Evolutionary conservation across 805 yeast genomes (phyloP), one percentile per base, ranked within the genome.

Genomic region (Schwanniomyces pseudopolymorphus): DNA sequence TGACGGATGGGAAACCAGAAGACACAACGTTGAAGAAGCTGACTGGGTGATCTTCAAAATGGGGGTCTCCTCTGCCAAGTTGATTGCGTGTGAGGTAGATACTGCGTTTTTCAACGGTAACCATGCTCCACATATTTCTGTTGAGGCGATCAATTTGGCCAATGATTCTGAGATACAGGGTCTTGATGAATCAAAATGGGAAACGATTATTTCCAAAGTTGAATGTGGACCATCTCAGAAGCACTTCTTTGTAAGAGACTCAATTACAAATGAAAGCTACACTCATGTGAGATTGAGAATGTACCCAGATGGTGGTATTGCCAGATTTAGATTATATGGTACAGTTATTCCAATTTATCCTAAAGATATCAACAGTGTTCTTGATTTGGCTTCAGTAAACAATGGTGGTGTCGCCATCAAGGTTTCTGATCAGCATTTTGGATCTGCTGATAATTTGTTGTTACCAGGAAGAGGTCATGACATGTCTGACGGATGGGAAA

Each of bases 401-500:
- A 82, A 84, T 60, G 99, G 99, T 50, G 98, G 96, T 52, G 91
- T 89, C 28, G 92, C 92, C 21, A 81, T 89, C 35, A 74, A 81
- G 10, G 82, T 80, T 56, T 85, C 95, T 1, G 97, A 94, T 70
- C 96, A 92, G 71, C 98, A 91, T 69, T 92, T 92, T 61, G 96
- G 97, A 33, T 79, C 92, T 39, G 96, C 91, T 33, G 95, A 88
- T 64, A 92, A 92, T 70, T 72, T 92, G 51, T 70, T 92, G 47
- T 73, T 92, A 45, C 97, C 97, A 2, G 98, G 98, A 13, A 81
- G 97, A 50, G 99, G 99, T 43, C 80, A 78, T 57, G 97, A 92
- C 66, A 92, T 92, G 98, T 82, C 94, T 42, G 98, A 94, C 61
- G 99, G 99, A 11, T 92, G 99, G 99, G 99, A 92, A 65, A 92